Evolutionary conservation across 1,284 basidiomycete genomes (phyloP), one percentile per base, ranked within the genome.

Genomic region (Sanghuangporus sanghuang): DNA sequence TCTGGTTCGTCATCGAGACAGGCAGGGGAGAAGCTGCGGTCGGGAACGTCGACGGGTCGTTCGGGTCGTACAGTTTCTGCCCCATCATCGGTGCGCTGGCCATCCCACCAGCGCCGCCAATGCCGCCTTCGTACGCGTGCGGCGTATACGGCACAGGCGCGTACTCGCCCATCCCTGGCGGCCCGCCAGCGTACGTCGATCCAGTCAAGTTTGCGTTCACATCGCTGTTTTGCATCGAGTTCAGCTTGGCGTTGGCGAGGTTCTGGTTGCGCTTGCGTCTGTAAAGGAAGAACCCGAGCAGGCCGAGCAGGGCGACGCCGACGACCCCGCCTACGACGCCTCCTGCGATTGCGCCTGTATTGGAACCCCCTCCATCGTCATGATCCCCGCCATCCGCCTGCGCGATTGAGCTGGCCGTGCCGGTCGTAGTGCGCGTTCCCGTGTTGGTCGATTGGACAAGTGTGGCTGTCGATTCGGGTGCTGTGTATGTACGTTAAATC

Each of bases 341-440:
- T 6, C 80, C 80, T 23, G 78, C 78, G 42, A 83, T 81, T 5
- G 78, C 78, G 6, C 80, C 81, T n/a, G 77, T 72, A 64, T 78
- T 73, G 21, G 72, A 65, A 2, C 53, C 59, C 7, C 54, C 35
- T 23, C 46, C 35, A 48, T 40, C 9, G 53, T 42, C 57, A 32
- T 38, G 18, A 27, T 42, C 21, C 7, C 12, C 18, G 1, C 52
- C 38, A 36, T 18, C 50, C 23, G 57, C 16, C 9, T 36, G 14
- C 44, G 40, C 44, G 9, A 44, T 18, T 6, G 53, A n/a, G 2
- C 52, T 42, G 39, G 49, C 50, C 9, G 48, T 44, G 12, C 14
- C 3, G 16, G 40, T 42, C 21, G 42, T 21, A 32, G 36, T 2
- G 3, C 57, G 32, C 16, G 57, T 32, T 7, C 46, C 61, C 12